Base-by-base conservation (phyloP, 441 rosid genomes). In the Euphorbia neoarborescens region DNA sequence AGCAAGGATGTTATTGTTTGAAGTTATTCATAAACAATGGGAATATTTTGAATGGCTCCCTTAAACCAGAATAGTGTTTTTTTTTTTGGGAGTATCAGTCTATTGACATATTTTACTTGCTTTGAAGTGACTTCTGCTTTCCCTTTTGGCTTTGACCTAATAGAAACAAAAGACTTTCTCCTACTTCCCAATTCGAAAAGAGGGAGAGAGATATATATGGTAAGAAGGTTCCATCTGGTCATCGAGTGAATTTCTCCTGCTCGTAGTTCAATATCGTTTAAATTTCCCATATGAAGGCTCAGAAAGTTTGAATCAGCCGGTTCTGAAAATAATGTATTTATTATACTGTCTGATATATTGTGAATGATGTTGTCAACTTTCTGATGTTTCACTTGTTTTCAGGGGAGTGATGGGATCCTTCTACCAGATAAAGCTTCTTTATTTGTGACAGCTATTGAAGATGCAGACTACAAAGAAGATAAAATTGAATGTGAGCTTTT, bases 371-470 rank as follows among this genome's bases (percentile, higher is more conserved):
- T 62, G 51, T 48, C 13, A 24, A 3, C 70, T 66, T 37, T 65
- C 70, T 61, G 61, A 40, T 71, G 56, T 13, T 61, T 59, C 27
- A 35, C 61, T 11, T 73, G 64, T 30, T 69, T 69, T 68, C 78
- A 95, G 98, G 94, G 85, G 71, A 81, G 78, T 76, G 96, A 87
- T 56, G 98, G 98, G 64, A 38, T 90, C 77, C 90, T 95, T 70
- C 81, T 92, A 60, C 99, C 99, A 61, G 99, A 95, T 77, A 87
- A 86, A 84, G 94, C 99, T 65, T 92, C 98, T 53, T 90, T 95
- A 35, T 83, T 75, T 81, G 79, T 95, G 81, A 90, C 98, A 67
- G 98, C 97, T 25, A 90, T 95, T 62, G 99, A 95, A 77, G 99
- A 95, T 81, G 96, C 97, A 3, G 98, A 90, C 30, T 95, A 92